These are phyloP conservation scores for Psilocybe mexicana DNA, from an alignment of 1,284 basidiomycete genomes.

Conservation along the genomic window DNA sequence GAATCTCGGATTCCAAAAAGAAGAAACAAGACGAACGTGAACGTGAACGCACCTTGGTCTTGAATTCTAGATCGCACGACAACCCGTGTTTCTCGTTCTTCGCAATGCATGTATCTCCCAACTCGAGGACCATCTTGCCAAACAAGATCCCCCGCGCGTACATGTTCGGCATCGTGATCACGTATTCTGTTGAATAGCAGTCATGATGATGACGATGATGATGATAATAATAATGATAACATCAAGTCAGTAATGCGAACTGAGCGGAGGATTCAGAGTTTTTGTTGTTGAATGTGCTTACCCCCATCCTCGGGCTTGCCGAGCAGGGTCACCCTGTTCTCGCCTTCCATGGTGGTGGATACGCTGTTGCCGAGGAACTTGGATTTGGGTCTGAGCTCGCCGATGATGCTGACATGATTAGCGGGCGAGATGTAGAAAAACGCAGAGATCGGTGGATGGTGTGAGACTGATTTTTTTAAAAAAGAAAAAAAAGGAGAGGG, in stretches of 20 bases:
- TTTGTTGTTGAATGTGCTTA: slow-evolving; percentile 34
- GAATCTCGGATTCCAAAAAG: background rate
- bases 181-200: slow-evolving; percentile 57
- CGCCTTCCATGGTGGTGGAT: slow-evolving; percentile 94
- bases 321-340: slow-evolving; percentile 84
- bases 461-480: slow-evolving; percentile 61
- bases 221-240: background rate
- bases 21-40: background rate
- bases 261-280: background rate
- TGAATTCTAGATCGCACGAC: slow-evolving; percentile 91
- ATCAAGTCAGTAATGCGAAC: slow-evolving; percentile 8
- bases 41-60: slow-evolving; percentile 78
- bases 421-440: slow-evolving; percentile 97
- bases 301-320: slow-evolving; percentile 85
- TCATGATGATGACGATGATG: no score
- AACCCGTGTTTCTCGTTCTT: slow-evolving; percentile 80
- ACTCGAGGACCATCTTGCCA: slow-evolving; percentile 97
- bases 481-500: background rate
- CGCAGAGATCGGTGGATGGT: slow-evolving; percentile 94
- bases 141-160: slow-evolving; percentile 97
- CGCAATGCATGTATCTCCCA: slow-evolving; percentile 90
- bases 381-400: slow-evolving; percentile 94
- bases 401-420: slow-evolving; percentile 82
- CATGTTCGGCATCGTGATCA: slow-evolving; percentile 96
- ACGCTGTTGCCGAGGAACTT: slow-evolving; percentile 97